Percentiles rank a stretch among this genome's conserved stretches.
Evolutionary conservation across 371 early-diverging fungal species (phyloP).

Genomic region (Sporodiniella umbellata): DNA sequence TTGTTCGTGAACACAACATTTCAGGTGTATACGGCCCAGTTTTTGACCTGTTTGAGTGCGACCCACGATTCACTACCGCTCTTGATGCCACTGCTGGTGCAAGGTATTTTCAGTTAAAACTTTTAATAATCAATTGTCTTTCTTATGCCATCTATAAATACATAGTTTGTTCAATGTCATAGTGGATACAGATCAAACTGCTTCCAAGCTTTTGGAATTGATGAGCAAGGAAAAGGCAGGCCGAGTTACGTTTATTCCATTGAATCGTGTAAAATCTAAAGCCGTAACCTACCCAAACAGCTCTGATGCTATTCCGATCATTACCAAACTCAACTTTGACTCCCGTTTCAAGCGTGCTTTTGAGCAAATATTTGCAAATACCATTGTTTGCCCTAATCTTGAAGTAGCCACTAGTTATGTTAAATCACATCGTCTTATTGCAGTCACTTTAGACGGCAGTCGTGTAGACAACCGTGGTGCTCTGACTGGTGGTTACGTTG

Average conservation of each 20-base stretch:
- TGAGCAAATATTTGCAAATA: constrained; percentile 84
- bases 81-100: constrained; percentile 91
- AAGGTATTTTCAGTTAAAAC: constrained; percentile 38
- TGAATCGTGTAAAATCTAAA: constrained; percentile 77
- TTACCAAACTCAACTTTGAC: constrained; percentile 73
- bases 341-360: constrained; percentile 66
- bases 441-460: constrained; percentile 90
- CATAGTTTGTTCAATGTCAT: constrained; percentile 95
- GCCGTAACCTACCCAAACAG: constrained; percentile 64
- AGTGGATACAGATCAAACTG: constrained; percentile 93
- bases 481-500: constrained; percentile 90
- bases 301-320: constrained; percentile 81
- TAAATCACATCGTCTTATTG: constrained; percentile 70
- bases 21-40: constrained; percentile 89
- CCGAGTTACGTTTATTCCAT: constrained; percentile 96
- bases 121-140: too few relatives aligned
- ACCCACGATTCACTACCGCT: constrained; percentile 77
- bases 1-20: constrained; percentile 61
- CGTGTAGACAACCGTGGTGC: constrained; percentile 93
- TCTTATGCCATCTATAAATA: too few relatives aligned
- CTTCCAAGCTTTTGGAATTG: constrained; percentile 71
- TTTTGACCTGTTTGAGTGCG: constrained; percentile 88
- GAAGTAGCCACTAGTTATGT: constrained; percentile 83
- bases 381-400: constrained; percentile 85
- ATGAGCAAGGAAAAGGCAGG: constrained; percentile 77